Percentiles rank a stretch among this genome's conserved stretches.
phyloP scores from a whole-genome alignment of 1,284 basidiomycete species.

The Ustilago loliicola region DNA sequence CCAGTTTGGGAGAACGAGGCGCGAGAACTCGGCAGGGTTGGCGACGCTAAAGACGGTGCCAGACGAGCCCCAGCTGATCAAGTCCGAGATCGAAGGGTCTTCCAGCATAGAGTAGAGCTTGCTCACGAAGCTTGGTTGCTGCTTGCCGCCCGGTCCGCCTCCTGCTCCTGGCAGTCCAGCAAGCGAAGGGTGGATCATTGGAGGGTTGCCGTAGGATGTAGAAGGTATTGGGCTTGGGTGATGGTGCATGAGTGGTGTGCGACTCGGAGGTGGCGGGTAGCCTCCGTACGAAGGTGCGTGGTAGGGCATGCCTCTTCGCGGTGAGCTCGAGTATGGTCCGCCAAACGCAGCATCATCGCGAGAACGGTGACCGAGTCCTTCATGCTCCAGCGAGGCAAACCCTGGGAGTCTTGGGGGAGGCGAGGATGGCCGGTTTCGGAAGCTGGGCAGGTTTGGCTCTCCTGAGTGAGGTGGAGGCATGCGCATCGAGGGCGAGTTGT shows the following conservation, averaged over 20 bases:
- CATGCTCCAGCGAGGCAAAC: conserved; percentile 45
- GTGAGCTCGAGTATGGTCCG: conserved; percentile 32
- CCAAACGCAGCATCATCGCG: conserved; percentile 22
- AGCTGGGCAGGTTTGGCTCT: conserved; percentile 25
- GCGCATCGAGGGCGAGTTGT: conserved; percentile 32
- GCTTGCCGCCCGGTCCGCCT: conserved; percentile 57
- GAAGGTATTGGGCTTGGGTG: conserved; percentile 40
- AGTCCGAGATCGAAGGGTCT: conserved; percentile 56
- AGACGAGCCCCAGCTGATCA: conserved; percentile 60
- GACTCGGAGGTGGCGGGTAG: conserved; percentile 28
- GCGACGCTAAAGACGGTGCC: conserved; percentile 64
- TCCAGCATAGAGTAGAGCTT: conserved; percentile 68
- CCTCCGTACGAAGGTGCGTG: conserved; percentile 28
- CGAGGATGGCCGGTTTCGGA: conserved; percentile 27
- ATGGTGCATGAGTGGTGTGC: conserved; percentile 43
- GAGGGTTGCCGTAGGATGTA: conserved; percentile 54
- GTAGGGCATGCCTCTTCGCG: conserved; percentile 33
- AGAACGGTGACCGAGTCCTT: conserved; percentile 27
- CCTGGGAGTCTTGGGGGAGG: conserved; percentile 46
- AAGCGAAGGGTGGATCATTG: conserved; percentile 59
- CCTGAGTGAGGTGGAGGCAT: conserved; percentile 35
- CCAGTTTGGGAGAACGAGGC: conserved; percentile 62
- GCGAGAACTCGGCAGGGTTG: conserved; percentile 64
- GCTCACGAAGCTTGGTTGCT: conserved; percentile 64
- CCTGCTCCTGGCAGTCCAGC: conserved; percentile 59